Evolutionary conservation across 768 basidiomycete genomes (phyloP).

Genomic region (Tulasnella sp.): DNA sequence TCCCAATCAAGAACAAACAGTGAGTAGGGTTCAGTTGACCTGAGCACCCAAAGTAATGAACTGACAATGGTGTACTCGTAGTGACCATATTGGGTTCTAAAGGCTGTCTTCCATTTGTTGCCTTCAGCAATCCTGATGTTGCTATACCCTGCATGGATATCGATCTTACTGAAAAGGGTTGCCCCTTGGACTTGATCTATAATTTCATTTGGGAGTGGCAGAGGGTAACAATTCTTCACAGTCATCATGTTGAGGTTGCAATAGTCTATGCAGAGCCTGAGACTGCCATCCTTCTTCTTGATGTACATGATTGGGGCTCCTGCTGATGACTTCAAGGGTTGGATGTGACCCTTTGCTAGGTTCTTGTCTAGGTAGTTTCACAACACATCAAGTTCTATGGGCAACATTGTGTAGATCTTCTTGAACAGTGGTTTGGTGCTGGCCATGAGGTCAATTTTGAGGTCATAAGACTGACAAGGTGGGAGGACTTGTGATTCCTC

Average conservation of each 20-base stretch:
- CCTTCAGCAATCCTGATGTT: constrained; percentile 6
- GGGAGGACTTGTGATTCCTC: neutral
- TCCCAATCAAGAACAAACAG: too few relatives aligned
- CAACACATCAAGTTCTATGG: neutral
- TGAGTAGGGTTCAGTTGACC: constrained; percentile 18
- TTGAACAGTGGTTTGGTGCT: neutral
- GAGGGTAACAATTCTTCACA: neutral
- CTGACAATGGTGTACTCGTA: constrained; percentile 19
- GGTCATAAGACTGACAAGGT: neutral
- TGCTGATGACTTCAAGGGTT: constrained; percentile 16
- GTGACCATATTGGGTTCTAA: constrained; percentile 4
- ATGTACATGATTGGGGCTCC: constrained; percentile 23
- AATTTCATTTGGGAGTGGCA: neutral
- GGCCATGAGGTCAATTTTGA: neutral
- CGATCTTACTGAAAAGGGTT: constrained; percentile 3
- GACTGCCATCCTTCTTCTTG: neutral
- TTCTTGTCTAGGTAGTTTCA: neutral
- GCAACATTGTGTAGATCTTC: neutral
- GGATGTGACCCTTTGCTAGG: constrained; percentile 5
- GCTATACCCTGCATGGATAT: constrained; percentile 14
- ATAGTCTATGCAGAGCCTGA: neutral
- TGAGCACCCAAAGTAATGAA: too few relatives aligned
- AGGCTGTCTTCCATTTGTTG: constrained; percentile 15
- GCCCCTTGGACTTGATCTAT: neutral
- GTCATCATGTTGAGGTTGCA: neutral